Evolutionary conservation across 805 yeast genomes (phyloP).

Genomic region (Kluyveromyces starmeri): DNA sequence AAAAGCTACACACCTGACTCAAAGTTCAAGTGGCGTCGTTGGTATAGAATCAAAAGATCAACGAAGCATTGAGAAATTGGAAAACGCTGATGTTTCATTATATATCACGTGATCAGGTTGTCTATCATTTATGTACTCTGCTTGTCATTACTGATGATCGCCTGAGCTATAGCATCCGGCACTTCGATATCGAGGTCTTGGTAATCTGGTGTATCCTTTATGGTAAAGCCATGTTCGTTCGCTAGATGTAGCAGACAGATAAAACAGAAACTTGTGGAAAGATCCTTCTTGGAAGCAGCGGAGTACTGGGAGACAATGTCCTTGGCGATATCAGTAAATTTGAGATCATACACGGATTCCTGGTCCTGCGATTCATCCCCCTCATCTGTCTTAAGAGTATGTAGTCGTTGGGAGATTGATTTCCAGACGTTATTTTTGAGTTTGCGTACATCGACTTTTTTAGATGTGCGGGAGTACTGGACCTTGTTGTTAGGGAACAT

Average conservation of each 20-base stretch:
- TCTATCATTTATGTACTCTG: too few relatives aligned
- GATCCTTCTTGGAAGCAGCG: constrained; percentile 47
- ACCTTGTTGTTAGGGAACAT: constrained; percentile 28
- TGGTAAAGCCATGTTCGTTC: constrained; percentile 67
- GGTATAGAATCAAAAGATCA: too few relatives aligned
- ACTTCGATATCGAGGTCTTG: constrained; percentile 17
- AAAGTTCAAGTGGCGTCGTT: too few relatives aligned
- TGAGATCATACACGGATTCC: constrained; percentile 12
- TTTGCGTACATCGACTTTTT: constrained; percentile 64
- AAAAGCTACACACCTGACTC: too few relatives aligned
- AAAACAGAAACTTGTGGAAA: constrained; percentile 79
- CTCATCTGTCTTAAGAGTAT: constrained; percentile 14
- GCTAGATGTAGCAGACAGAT: constrained; percentile 79
- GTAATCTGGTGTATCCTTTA: constrained; percentile 38
- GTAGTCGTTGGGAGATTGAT: constrained; percentile 29
- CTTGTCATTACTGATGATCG: neutral
- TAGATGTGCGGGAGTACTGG: constrained; percentile 62
- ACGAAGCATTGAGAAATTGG: too few relatives aligned
- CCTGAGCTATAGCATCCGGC: neutral
- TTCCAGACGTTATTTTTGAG: constrained; percentile 74
- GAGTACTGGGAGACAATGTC: constrained; percentile 46
- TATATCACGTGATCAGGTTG: too few relatives aligned
- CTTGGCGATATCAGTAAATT: constrained; percentile 40
- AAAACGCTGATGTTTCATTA: too few relatives aligned
- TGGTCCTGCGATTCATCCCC: constrained; percentile 11